Evolutionary conservation across 345 rosid species (phyloP).

Genomic region (Eucalyptus sp.): DNA sequence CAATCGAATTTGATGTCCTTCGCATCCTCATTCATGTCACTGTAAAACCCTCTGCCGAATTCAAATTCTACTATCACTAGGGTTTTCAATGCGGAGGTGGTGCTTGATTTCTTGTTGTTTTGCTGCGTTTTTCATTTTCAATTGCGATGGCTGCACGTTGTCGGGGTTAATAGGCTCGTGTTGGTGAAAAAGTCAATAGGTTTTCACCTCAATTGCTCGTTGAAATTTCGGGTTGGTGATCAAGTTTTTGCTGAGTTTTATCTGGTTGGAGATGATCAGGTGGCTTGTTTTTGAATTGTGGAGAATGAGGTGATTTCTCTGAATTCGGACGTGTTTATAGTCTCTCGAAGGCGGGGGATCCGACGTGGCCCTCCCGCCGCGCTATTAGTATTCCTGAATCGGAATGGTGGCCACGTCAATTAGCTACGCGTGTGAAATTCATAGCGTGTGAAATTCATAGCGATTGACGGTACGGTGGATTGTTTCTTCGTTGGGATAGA

Average conservation of each 20-base stretch:
- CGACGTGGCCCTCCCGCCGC: neutral
- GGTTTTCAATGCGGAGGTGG: neutral
- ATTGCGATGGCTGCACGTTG: neutral
- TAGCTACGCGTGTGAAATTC: neutral
- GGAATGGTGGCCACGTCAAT: neutral
- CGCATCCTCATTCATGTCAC: neutral
- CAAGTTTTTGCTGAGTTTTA: neutral
- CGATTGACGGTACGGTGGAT: neutral
- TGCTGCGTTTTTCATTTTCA: neutral
- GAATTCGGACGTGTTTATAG: neutral
- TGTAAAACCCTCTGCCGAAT: neutral
- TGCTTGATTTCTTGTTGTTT: neutral
- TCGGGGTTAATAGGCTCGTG: neutral
- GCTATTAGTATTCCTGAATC: neutral
- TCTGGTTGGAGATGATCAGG: neutral
- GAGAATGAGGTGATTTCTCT: neutral
- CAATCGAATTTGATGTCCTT: neutral
- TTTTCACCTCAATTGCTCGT: neutral
- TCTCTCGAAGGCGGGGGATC: neutral
- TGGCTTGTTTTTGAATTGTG: neutral
- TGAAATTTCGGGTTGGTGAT: neutral
- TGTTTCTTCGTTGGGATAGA: neutral
- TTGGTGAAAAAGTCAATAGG: too few relatives aligned
- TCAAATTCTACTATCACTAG: neutral
- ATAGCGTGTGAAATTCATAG: neutral